A percentile compares a stretch with the other conserved stretches of the same genome.
phyloP scores from a whole-genome alignment of 2,329 filamentous ascomycete genomes.

The Monilinia aucupariae region DNA sequence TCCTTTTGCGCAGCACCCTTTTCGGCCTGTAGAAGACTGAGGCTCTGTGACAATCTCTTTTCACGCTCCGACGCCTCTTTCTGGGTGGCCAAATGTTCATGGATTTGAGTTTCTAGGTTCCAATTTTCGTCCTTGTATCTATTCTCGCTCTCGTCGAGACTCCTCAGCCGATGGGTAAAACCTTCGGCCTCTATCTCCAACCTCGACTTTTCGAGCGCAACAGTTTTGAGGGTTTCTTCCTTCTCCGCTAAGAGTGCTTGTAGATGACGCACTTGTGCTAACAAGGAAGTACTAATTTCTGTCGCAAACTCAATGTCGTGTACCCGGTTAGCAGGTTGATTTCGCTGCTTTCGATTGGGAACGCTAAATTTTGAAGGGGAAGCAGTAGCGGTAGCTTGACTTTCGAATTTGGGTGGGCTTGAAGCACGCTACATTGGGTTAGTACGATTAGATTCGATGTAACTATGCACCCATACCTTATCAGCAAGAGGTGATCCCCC shows the following conservation, averaged over 20 bases:
- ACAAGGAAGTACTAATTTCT: constrained; percentile 90
- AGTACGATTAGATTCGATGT: constrained; percentile 20
- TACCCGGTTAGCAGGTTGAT: constrained; percentile 80
- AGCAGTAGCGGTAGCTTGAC: constrained; percentile 70
- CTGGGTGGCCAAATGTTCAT: constrained; percentile 69
- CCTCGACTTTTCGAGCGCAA: constrained; percentile 68
- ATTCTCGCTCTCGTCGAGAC: constrained; percentile 87
- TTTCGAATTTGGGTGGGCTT: constrained; percentile 74
- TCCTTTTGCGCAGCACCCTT: constrained; percentile 77
- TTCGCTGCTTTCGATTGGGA: constrained; percentile 81
- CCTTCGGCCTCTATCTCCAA: constrained; percentile 79
- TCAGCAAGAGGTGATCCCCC: constrained; percentile 42
- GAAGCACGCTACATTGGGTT: constrained; percentile 53
- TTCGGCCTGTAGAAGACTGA: constrained; percentile 66
- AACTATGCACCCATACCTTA: constrained; percentile 38
- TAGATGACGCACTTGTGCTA: constrained; percentile 88
- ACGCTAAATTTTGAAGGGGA: constrained; percentile 87
- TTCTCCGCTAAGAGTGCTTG: constrained; percentile 80
- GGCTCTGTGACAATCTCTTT: constrained; percentile 68
- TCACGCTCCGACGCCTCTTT: constrained; percentile 78
- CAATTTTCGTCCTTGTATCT: constrained; percentile 98
- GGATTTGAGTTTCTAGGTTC: constrained; percentile 88
- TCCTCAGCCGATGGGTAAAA: constrained; percentile 72
- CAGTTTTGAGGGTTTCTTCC: constrained; percentile 75
- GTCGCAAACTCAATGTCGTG: constrained; percentile 98